Base-by-base conservation (phyloP, 2,329 filamentous ascomycete genomes). In the Aspergillus bombycis region DNA sequence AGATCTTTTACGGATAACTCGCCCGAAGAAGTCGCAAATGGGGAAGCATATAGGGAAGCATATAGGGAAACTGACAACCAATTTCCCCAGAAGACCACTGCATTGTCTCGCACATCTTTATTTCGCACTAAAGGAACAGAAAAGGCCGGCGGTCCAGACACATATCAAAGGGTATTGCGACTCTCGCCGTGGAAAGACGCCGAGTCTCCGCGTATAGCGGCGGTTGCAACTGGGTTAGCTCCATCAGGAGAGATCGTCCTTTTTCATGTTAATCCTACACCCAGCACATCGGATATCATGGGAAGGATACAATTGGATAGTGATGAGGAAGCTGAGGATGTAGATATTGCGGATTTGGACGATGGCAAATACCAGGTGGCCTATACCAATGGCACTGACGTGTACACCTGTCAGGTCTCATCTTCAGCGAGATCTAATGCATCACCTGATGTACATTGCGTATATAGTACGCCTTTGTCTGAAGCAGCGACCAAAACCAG, bases 231-330 rank as follows among this genome's bases (percentile, higher is more conserved):
- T 0, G 92, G 91, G 32, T 82, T 96, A 67, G 89, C 91, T 23
- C 88, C 88, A 64, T 83, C 90, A 55, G 87, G 90, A 14, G 91
- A 97, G 79, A 86, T 97, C 65, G 89, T 92, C 30, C 79, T 97
- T 48, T 96, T 97, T 74, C 86, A 91, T 74, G 87, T 89, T 21
- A 86, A 84, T 21, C 86, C 84, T 1, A 79, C 82, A 1, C 86
- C 85, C 19, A 80, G 81, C 41, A 67, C 78, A 16, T 71, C 77
- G 21, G 85, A 89, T 63, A 79, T 89, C 12, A 81, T 88, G 69
- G 79, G 83, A 67, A 77, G 84, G 26, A 84, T 89, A 59, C 75
- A 75, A 14, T 76, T 88, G 36, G 78, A 77, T 7, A 79, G 80
- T 58, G 80, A 79, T 36, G 80, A 83, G 65, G 87, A 89, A 71